These are phyloP conservation scores for Debaryomyces sp. DNA, from an alignment of 1,139 yeast species.

Conservation along the genomic window DNA sequence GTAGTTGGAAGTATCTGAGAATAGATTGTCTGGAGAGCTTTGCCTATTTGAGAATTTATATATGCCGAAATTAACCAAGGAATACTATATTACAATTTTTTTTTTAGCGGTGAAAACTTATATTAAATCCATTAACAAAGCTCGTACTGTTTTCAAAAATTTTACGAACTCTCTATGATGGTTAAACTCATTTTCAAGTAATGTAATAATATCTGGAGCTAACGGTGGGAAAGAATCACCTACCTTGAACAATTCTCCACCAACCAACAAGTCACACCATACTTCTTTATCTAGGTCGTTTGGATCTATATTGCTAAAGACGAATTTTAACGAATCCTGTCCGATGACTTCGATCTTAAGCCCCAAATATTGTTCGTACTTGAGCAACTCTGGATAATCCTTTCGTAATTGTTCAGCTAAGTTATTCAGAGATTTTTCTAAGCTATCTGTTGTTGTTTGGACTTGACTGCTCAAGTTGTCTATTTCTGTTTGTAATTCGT, in stretches of 20 bases:
- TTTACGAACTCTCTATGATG: constrained; percentile 37
- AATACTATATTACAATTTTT: constrained; percentile 1
- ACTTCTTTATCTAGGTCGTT: constrained; percentile 39
- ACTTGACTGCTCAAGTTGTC: constrained; percentile 22
- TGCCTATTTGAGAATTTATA: not conserved
- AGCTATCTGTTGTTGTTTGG: constrained; percentile 18
- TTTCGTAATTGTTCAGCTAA: constrained; percentile 29
- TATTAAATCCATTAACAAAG: constrained; percentile 20
- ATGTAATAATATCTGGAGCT: constrained; percentile 20
- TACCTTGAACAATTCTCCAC: constrained; percentile 34
- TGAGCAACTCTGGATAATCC: constrained; percentile 42
- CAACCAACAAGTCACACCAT: constrained; percentile 40
- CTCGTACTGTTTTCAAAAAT: constrained; percentile 41
- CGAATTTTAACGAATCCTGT: constrained; percentile 39
- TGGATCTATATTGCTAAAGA: constrained; percentile 46
- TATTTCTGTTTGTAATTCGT: constrained; percentile 26
- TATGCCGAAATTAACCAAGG: not conserved
- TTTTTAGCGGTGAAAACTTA: not conserved
- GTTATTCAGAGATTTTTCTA: constrained; percentile 22
- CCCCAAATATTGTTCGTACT: constrained; percentile 51
- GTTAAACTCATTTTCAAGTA: constrained; percentile 35
- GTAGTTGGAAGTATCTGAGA: no score
- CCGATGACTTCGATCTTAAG: constrained; percentile 43
- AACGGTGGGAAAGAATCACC: constrained; percentile 36
- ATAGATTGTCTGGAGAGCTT: no score